Conservation (phyloP, 257 asterid species). For the Asclepias syriaca region DNA sequence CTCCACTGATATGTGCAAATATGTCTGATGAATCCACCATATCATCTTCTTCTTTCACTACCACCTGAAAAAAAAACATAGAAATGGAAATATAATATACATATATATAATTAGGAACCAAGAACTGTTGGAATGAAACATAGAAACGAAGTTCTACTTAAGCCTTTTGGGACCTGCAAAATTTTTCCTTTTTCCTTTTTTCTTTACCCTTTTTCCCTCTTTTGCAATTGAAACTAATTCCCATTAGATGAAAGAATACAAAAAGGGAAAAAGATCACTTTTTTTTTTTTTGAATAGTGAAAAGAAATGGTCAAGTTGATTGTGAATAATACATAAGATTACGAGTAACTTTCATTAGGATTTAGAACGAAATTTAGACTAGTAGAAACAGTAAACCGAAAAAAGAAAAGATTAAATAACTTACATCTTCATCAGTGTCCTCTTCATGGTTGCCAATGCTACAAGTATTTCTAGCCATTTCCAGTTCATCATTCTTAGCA, state of each 20-base stretch:
- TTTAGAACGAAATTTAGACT: no score
- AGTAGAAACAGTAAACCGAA: no score
- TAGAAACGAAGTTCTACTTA: neutral
- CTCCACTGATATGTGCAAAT: constrained; percentile 66
- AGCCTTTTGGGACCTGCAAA: neutral
- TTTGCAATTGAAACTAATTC: neutral
- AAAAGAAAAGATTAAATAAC: neutral
- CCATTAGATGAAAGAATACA: neutral
- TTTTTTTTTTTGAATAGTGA: no score
- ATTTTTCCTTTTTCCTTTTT: no score
- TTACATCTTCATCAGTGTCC: constrained; percentile 50
- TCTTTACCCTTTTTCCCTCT: neutral
- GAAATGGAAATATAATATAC: neutral
- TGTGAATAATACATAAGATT: no score
- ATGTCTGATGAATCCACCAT: constrained; percentile 48
- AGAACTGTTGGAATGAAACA: neutral
- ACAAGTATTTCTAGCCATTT: constrained; percentile 35
- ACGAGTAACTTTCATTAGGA: no score
- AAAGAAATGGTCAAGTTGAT: no score
- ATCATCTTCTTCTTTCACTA: constrained; percentile 61
- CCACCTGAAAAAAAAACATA: constrained; percentile 29
- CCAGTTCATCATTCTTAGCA: constrained; percentile 71
- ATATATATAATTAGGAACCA: neutral
- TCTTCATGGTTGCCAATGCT: constrained; percentile 53
- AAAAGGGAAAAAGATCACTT: neutral